Evolutionary conservation across 768 basidiomycete species (phyloP).

Genomic region (Porphyrellus cyaneotinctus): DNA sequence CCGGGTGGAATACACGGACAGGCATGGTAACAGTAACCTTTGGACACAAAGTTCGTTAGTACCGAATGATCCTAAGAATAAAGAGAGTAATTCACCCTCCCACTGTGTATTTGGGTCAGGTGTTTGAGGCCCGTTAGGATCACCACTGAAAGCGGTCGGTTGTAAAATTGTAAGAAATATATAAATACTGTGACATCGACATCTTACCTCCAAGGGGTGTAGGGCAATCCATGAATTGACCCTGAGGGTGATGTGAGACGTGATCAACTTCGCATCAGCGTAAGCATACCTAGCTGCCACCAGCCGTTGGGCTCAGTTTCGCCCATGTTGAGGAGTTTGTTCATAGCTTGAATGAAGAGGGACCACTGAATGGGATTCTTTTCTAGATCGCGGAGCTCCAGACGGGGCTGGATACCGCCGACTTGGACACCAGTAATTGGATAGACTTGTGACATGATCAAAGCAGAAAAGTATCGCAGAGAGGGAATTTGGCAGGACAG

Average conservation of each 20-base stretch:
- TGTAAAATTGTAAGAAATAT: too few relatives aligned
- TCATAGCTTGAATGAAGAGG: slow-evolving; percentile 17
- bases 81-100: slow-evolving; percentile 1
- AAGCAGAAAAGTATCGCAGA: neutral
- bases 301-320: slow-evolving; percentile 18
- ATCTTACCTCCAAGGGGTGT: slow-evolving; percentile 9
- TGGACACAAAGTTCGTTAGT: slow-evolving; percentile 1
- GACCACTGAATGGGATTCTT: slow-evolving; percentile 13
- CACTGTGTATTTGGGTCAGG: slow-evolving; percentile 4
- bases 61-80: neutral
- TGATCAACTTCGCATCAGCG: neutral
- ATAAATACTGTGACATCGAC: too few relatives aligned
- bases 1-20: neutral
- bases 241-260: slow-evolving; percentile 1
- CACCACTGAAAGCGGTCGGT: slow-evolving; percentile 11
- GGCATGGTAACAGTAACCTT: slow-evolving; percentile 22
- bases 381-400: slow-evolving; percentile 15
- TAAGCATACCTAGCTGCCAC: slow-evolving; percentile 17
- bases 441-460: slow-evolving; percentile 12
- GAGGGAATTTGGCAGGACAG: neutral
- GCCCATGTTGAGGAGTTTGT: slow-evolving; percentile 2
- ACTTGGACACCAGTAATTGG: slow-evolving; percentile 2
- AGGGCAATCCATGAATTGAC: slow-evolving; percentile 18
- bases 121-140: slow-evolving; percentile 10
- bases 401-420: slow-evolving; percentile 10